Evolutionary conservation across 768 basidiomycete genomes (phyloP), one percentile per base, ranked within the genome.

Genomic region (Boletellus ananas): DNA sequence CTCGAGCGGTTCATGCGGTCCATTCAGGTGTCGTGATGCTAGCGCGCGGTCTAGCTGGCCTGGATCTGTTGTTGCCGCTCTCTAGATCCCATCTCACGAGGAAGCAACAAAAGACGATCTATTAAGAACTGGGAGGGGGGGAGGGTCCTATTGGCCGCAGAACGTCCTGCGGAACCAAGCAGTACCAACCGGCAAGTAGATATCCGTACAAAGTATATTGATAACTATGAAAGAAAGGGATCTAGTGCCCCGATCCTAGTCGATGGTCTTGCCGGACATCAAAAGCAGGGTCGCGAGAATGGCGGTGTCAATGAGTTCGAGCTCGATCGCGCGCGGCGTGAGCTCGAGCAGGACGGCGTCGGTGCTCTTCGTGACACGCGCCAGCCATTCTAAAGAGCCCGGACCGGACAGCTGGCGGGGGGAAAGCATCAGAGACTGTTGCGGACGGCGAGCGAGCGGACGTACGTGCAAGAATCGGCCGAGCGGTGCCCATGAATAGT

Each of bases 1-100:
- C 77, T 79, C 54, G 79, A 84, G 45, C 76, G 79, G 58, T 88
- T 90, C 61, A 68, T 86, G 66, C 76, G 76, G 58, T 80, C 75
- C 55, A 77, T 86, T 23, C 72, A 73, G 41, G 63, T 55, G 38
- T 62, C 62, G 41, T 72, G 56, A 67, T n/a, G 34, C 12, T 10
- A 20, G 42, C 33, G 13, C 46, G 29, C 23, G 23, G 23, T 46
- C 11, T 43, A 41, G 37, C 34, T 43, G 35, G 39, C 44, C 18
- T 18, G 41, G 38, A 34, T 41, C 50, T 53, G 61, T 57, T 55
- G 47, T 54, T 50, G 47, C 39, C 52, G 34, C 11, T 58, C 59
- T 66, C 61, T 66, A 48, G 52, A 58, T 35, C 4, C 1, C 43
- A 44, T 61, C 29, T 50, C 23, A 34, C 34, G 51, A 50, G 31